phyloP scores from a whole-genome alignment of 768 basidiomycete genomes.

The Scleroderma citrinum region DNA sequence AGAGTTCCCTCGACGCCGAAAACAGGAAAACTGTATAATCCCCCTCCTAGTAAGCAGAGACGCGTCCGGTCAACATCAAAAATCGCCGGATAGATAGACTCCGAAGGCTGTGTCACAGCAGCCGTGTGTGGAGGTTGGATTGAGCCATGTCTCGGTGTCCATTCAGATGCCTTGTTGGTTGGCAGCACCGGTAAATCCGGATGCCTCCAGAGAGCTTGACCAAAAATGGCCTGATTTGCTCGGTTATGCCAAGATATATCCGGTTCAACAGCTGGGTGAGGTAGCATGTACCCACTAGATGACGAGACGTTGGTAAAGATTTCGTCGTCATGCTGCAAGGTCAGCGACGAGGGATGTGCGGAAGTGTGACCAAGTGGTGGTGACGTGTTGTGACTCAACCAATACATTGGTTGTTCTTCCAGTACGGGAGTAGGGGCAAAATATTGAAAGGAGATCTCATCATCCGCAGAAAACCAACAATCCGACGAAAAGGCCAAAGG shows the following conservation, averaged over 20 bases:
- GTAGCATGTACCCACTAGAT: background rate
- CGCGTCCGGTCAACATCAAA: background rate
- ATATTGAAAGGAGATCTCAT: background rate
- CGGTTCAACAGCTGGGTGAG: background rate
- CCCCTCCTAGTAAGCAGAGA: background rate
- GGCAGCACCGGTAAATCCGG: background rate
- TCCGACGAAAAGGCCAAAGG: background rate
- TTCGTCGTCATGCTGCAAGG: background rate
- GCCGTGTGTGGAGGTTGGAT: background rate
- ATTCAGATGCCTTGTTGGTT: background rate
- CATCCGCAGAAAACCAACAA: background rate
- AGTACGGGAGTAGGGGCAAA: background rate
- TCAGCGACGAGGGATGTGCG: background rate
- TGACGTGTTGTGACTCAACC: background rate
- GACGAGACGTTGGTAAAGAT: too few species aligned
- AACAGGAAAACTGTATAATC: background rate
- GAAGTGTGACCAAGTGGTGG: background rate
- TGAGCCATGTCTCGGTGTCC: background rate
- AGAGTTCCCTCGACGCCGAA: background rate
- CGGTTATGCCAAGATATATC: background rate
- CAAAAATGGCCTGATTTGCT: background rate
- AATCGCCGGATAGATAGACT: background rate
- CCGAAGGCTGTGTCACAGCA: background rate
- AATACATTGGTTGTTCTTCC: background rate
- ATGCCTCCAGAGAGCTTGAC: background rate